phyloP scores from a whole-genome alignment of 257 asterid species.

The Ajuga chamaepitys region DNA sequence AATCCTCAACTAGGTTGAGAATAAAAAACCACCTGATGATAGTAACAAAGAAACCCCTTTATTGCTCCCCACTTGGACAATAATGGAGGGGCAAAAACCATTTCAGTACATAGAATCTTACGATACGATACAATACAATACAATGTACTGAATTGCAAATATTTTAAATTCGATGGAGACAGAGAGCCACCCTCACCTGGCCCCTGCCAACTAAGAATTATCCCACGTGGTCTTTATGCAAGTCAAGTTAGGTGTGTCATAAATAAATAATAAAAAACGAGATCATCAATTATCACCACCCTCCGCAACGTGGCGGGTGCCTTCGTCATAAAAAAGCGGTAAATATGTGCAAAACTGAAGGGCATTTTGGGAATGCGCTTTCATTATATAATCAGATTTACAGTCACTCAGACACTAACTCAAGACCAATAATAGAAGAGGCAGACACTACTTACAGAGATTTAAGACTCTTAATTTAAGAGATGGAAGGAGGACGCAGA shows the following conservation, averaged over 20 bases:
- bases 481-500: conserved; percentile 44
- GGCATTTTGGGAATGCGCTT: conserved; percentile 6
- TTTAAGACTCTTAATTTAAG: neutral
- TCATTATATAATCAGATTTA: too few relatives aligned
- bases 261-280: neutral
- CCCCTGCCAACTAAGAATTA: neutral
- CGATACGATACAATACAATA: neutral
- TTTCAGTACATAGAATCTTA: conserved; percentile 14
- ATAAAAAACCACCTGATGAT: too few relatives aligned
- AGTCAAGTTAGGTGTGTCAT: conserved; percentile 4
- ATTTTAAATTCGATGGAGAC: conserved; percentile 5
- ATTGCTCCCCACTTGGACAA: neutral
- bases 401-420: too few relatives aligned
- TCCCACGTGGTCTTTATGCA: conserved; percentile 24
- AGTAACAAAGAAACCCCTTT: too few relatives aligned
- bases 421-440: too few relatives aligned
- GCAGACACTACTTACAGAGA: neutral
- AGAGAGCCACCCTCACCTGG: conserved; percentile 12
- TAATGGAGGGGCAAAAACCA: neutral
- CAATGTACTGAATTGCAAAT: conserved; percentile 2
- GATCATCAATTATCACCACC: neutral
- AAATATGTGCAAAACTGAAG: neutral
- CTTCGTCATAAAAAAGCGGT: neutral
- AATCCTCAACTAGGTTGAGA: too few relatives aligned
- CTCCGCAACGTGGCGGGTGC: neutral